These are phyloP conservation scores for Cladosporium sp. DNA, from an alignment of 2,329 filamentous ascomycete species.

Conservation along the genomic window DNA sequence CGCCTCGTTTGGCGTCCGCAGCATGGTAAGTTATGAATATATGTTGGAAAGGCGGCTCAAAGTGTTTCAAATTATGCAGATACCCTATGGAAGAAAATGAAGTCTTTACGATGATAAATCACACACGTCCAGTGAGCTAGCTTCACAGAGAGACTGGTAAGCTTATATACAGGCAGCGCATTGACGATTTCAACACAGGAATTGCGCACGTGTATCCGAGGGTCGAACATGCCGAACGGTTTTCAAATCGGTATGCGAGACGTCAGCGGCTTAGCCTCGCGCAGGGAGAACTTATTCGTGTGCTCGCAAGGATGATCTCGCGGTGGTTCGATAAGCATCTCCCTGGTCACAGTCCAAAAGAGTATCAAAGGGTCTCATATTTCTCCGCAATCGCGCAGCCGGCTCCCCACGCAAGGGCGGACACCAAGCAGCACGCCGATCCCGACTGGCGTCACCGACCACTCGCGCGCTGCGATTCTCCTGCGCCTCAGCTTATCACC, in stretches of 20 bases:
- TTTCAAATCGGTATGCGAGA: background rate
- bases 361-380: background rate
- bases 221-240: background rate
- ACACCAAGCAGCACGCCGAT: background rate
- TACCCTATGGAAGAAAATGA: background rate
- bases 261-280: background rate
- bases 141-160: background rate
- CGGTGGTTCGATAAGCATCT: background rate
- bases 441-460: background rate
- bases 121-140: background rate
- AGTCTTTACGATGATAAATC: background rate
- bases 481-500: constrained; percentile 12
- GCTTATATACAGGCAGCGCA: background rate
- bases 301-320: background rate
- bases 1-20: background rate
- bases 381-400: background rate
- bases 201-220: background rate
- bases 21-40: background rate
- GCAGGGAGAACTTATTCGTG: too few species aligned
- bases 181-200: too few species aligned
- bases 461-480: background rate
- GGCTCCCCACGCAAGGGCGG: background rate
- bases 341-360: background rate
- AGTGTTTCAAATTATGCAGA: background rate
- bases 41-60: too few species aligned